These are phyloP conservation scores for Trichophyton simii DNA, from an alignment of 2,329 filamentous ascomycete species.

Conservation along the genomic window DNA sequence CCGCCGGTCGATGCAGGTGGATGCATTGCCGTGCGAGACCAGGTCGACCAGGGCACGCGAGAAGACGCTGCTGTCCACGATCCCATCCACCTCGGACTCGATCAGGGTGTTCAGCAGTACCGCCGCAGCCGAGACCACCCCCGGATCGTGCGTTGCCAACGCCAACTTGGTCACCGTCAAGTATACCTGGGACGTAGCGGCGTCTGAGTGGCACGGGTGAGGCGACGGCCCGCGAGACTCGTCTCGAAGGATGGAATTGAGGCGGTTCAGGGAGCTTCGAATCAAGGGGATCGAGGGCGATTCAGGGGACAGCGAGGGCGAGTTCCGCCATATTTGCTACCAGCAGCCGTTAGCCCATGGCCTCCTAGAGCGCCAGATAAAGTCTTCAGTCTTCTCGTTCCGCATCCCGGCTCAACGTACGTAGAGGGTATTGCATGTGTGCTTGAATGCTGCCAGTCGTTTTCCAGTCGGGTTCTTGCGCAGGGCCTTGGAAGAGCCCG, in stretches of 20 bases:
- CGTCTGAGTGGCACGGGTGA: slow-evolving; percentile 83
- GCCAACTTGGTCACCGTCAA: slow-evolving; percentile 82
- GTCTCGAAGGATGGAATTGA: slow-evolving; percentile 63
- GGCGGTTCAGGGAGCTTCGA: slow-evolving; percentile 41
- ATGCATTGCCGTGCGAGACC: slow-evolving; percentile 53
- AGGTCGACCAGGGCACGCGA: slow-evolving; percentile 79
- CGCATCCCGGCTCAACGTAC: slow-evolving; percentile 22
- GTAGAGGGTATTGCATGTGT: slow-evolving; percentile 47
- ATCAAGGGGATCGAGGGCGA: slow-evolving; percentile 39
- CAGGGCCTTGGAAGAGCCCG: slow-evolving; percentile 36
- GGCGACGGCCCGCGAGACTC: slow-evolving; percentile 79
- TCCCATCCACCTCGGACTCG: slow-evolving; percentile 92
- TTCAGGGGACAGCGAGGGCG: slow-evolving; percentile 40
- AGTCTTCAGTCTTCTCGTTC: no score
- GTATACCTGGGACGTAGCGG: slow-evolving; percentile 76
- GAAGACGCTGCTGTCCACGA: slow-evolving; percentile 76
- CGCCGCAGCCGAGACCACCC: slow-evolving; percentile 72
- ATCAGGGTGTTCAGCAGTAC: slow-evolving; percentile 82
- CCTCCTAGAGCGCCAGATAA: not conserved
- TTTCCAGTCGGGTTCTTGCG: slow-evolving; percentile 45
- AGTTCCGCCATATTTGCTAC: slow-evolving; percentile 50
- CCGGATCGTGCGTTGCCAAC: slow-evolving; percentile 69
- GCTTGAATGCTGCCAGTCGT: slow-evolving; percentile 49
- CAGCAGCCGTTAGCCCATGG: not conserved
- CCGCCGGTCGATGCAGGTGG: slow-evolving; percentile 18